Conservation (phyloP, 2,329 filamentous ascomycete species). For the Tolypocladium amazonense region DNA sequence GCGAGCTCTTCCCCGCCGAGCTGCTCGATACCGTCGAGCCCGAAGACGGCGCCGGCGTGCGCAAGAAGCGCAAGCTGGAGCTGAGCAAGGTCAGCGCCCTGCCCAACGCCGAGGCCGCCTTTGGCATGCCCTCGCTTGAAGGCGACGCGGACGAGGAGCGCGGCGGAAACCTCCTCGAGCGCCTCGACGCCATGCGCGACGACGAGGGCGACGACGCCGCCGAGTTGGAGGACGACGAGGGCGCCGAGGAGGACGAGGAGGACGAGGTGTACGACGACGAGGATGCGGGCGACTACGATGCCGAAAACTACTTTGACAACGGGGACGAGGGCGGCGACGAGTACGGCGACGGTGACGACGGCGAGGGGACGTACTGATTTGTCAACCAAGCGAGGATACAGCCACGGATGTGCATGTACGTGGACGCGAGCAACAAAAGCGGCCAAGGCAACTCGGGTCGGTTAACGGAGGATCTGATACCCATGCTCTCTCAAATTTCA, state of each 20-base stretch:
- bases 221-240: constrained; percentile 41
- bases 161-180: constrained; percentile 29
- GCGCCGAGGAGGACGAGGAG: constrained; percentile 32
- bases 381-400: background rate
- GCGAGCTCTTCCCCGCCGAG: constrained; percentile 45
- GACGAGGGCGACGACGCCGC: constrained; percentile 39
- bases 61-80: constrained; percentile 34
- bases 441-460: background rate
- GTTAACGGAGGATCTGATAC: background rate
- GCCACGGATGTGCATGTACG: background rate
- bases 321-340: constrained; percentile 44
- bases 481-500: background rate
- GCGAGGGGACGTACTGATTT: constrained; percentile 27
- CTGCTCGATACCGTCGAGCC: constrained; percentile 45
- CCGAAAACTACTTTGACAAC: constrained; percentile 50
- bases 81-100: constrained; percentile 36
- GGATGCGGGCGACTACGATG: constrained; percentile 50
- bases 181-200: constrained; percentile 34
- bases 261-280: constrained; percentile 46
- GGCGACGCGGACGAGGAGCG: constrained; percentile 17
- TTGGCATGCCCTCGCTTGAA: constrained; percentile 23
- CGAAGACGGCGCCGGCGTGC: constrained; percentile 18
- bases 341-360: constrained; percentile 41
- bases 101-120: constrained; percentile 40
- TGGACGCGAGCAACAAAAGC: background rate